Conservation (phyloP, 2,329 filamentous ascomycete genomes). For the Fusarium sp. region DNA sequence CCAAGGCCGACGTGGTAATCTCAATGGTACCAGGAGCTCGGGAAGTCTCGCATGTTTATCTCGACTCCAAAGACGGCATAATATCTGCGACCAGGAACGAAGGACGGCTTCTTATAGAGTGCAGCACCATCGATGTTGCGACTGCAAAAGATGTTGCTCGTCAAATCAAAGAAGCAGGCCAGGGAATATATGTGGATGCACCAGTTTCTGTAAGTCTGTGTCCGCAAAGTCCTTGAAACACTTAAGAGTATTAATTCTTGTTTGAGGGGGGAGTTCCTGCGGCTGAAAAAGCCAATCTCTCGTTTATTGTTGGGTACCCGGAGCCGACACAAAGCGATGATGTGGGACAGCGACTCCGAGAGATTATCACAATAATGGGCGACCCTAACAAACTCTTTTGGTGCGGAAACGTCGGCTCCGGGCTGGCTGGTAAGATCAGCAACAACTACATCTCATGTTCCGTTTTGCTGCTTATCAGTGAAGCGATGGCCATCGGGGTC, state of each 20-base stretch:
- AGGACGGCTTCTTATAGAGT: constrained; percentile 8
- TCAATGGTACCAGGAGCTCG: constrained; percentile 15
- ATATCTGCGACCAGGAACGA: not conserved
- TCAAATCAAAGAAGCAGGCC: too few species aligned
- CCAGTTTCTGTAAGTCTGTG: too few species aligned
- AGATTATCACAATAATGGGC: too few species aligned
- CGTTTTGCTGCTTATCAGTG: constrained; percentile 1
- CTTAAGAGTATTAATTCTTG: too few species aligned
- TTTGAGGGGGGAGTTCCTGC: too few species aligned
- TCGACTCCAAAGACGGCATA: constrained; percentile 4
- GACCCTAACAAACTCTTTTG: constrained; percentile 8
- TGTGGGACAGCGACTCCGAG: too few species aligned
- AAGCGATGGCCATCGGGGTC: constrained; percentile 27
- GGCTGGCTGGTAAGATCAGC: constrained; percentile 21
- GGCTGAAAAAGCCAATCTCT: too few species aligned
- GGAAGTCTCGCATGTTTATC: constrained; percentile 13
- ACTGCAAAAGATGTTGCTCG: constrained; percentile 1
- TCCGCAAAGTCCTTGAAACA: too few species aligned
- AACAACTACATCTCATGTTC: constrained; percentile 28
- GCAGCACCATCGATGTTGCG: constrained; percentile 22
- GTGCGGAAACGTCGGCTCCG: constrained; percentile 16
- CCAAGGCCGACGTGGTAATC: not conserved
- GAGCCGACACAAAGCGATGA: too few species aligned
- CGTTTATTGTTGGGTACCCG: too few species aligned
- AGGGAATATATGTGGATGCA: too few species aligned